phyloP scores from a whole-genome alignment of 2,329 filamentous ascomycete species.

The Bipolaris bicolor region DNA sequence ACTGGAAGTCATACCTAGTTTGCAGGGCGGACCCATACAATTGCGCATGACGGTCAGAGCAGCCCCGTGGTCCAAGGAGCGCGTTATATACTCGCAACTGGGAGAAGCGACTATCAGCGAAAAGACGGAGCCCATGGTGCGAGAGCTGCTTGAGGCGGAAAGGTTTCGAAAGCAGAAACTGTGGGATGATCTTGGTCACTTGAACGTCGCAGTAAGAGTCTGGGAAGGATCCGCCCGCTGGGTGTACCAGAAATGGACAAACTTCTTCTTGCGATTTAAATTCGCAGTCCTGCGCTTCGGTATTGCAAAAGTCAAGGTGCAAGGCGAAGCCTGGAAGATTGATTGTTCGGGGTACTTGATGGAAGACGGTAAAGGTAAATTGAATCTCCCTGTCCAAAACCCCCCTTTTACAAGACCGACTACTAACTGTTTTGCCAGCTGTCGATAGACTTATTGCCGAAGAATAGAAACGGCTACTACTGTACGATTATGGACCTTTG shows the following conservation, averaged over 20 bases:
- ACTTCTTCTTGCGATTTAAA: constrained; percentile 46
- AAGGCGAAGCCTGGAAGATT: constrained; percentile 46
- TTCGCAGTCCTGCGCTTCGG: constrained; percentile 44
- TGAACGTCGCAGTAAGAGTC: constrained; percentile 27
- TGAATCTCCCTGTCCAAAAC: too few relatives aligned
- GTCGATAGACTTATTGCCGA: constrained; percentile 42
- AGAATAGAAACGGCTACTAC: constrained; percentile 21
- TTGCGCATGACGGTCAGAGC: constrained; percentile 38
- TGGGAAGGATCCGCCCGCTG: constrained; percentile 42
- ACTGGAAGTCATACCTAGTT: constrained; percentile 40
- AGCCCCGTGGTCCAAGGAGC: constrained; percentile 36
- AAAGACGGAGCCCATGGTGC: constrained; percentile 41
- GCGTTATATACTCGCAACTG: constrained; percentile 37
- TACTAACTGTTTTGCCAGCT: constrained; percentile 28
- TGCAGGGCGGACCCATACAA: constrained; percentile 38
- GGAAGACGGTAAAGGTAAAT: constrained; percentile 45
- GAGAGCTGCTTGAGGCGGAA: constrained; percentile 41
- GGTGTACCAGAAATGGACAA: constrained; percentile 46
- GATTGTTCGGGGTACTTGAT: constrained; percentile 43
- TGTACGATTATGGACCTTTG: too few relatives aligned
- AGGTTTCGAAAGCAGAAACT: constrained; percentile 35
- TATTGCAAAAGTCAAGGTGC: constrained; percentile 37
- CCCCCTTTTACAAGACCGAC: too few relatives aligned
- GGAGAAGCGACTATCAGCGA: constrained; percentile 39
- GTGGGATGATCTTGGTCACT: constrained; percentile 33